Conservation (phyloP, 164 flowering plant genomes). For the Cinnamomum chago region DNA sequence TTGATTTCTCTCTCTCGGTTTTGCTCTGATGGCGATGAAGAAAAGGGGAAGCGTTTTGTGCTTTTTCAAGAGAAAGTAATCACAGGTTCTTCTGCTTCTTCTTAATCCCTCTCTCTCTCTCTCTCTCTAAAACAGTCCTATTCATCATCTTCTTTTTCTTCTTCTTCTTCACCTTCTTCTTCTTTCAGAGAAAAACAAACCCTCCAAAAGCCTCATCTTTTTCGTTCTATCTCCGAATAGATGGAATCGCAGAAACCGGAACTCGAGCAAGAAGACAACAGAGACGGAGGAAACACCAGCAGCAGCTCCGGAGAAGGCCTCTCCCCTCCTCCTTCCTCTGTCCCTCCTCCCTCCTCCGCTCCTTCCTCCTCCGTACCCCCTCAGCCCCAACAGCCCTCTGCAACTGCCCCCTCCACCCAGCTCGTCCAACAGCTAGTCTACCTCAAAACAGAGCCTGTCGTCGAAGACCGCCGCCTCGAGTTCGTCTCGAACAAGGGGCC, state of each 20-base stretch:
- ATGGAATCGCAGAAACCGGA: slow-evolving; percentile 8
- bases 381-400: background rate
- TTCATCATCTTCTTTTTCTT: background rate
- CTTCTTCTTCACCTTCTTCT: background rate
- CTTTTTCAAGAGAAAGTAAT: background rate
- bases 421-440: slow-evolving; percentile 12
- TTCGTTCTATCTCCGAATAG: no score
- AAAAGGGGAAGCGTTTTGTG: background rate
- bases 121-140: background rate
- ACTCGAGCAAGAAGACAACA: background rate
- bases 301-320: slow-evolving; percentile 5
- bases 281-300: background rate
- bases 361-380: background rate
- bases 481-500: slow-evolving; percentile 5
- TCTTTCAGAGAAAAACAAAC: no score
- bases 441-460: slow-evolving; percentile 8
- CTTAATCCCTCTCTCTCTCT: background rate
- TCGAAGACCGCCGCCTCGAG: slow-evolving; percentile 3
- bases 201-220: no score
- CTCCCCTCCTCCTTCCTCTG: background rate
- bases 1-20: background rate
- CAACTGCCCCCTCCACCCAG: background rate
- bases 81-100: background rate
- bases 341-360: background rate
- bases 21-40: background rate